Percentiles rank a stretch among this genome's conserved stretches.
phyloP scores from a whole-genome alignment of 768 basidiomycete species.

The Mycena amicta region DNA sequence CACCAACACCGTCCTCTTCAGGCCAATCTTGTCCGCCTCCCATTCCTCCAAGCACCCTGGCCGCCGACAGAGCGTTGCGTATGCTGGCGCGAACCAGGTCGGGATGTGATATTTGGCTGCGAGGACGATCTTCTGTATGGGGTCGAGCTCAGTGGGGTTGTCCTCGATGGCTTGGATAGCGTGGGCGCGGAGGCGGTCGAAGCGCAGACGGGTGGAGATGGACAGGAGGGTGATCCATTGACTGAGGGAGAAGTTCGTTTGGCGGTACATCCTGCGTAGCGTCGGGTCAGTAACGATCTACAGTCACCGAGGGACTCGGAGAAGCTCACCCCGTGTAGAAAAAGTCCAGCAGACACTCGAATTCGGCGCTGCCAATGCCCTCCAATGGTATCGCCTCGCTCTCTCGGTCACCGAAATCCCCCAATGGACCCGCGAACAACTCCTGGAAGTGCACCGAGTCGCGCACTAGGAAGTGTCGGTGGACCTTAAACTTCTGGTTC shows the following conservation, averaged over 20 bases:
- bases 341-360: slow-evolving; percentile 23
- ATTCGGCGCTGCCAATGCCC: slow-evolving; percentile 14
- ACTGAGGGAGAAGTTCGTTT: slow-evolving; percentile 4
- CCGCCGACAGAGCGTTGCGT: slow-evolving; percentile 38
- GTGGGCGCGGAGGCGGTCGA: slow-evolving; percentile 20
- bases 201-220: slow-evolving; percentile 16
- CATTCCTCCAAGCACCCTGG: slow-evolving; percentile 32
- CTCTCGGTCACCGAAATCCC: slow-evolving; percentile 13
- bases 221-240: slow-evolving; percentile 22
- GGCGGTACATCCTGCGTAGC: slow-evolving; percentile 15
- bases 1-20: slow-evolving; percentile 26
- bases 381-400: slow-evolving; percentile 21
- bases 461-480: slow-evolving; percentile 25
- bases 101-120: slow-evolving; percentile 40
- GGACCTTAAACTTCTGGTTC: slow-evolving; percentile 22
- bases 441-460: slow-evolving; percentile 27
- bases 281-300: not conserved
- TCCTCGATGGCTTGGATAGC: slow-evolving; percentile 20
- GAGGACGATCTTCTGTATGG: slow-evolving; percentile 39
- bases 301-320: not conserved
- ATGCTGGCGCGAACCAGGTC: slow-evolving; percentile 42
- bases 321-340: slow-evolving; percentile 20
- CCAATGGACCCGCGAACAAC: slow-evolving; percentile 21
- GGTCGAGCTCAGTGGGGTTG: slow-evolving; percentile 23
- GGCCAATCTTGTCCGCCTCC: slow-evolving; percentile 34